Conservation (phyloP, 768 basidiomycete species). For the Neoboletus brunneissimus region DNA sequence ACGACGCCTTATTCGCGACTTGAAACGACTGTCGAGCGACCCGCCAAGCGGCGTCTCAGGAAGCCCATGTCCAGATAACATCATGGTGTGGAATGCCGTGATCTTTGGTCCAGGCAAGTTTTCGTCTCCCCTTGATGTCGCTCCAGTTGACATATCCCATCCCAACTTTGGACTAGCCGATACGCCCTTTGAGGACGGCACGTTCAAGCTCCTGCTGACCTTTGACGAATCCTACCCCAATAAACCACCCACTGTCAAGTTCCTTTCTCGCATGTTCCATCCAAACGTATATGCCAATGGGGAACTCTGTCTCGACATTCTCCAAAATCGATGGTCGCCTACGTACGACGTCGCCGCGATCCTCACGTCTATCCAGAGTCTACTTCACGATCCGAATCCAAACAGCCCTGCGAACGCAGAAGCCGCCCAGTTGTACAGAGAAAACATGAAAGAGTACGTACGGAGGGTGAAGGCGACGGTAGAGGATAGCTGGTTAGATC, state of each 20-base stretch:
- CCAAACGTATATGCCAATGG: constrained; percentile 99
- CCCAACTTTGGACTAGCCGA: constrained; percentile 56
- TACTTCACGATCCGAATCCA: constrained; percentile 97
- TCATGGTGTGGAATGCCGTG: constrained; percentile 99
- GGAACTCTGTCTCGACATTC: constrained; percentile 95
- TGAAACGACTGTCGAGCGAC: constrained; percentile 92
- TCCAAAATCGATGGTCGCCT: constrained; percentile 98
- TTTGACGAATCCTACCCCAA: constrained; percentile 99
- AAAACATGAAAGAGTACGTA: constrained; percentile 99
- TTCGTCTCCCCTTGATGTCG: background rate
- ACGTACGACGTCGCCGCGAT: constrained; percentile 99
- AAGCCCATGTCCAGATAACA: constrained; percentile 96
- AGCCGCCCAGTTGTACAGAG: constrained; percentile 93
- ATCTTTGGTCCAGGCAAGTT: constrained; percentile 94
- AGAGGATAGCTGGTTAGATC: constrained; percentile 93
- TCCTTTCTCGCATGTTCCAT: constrained; percentile 97
- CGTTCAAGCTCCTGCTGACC: constrained; percentile 91
- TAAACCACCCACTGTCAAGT: constrained; percentile 96
- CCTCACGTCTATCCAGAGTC: constrained; percentile 91
- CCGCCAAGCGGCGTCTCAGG: constrained; percentile 96
- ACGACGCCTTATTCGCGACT: constrained; percentile 95
- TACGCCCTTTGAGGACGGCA: constrained; percentile 98
- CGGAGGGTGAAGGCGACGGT: constrained; percentile 89
- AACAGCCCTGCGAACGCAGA: constrained; percentile 98
- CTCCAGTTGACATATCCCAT: constrained; percentile 1